phyloP scores from a whole-genome alignment of 305 asterid genomes.

The Rubia balearica region DNA sequence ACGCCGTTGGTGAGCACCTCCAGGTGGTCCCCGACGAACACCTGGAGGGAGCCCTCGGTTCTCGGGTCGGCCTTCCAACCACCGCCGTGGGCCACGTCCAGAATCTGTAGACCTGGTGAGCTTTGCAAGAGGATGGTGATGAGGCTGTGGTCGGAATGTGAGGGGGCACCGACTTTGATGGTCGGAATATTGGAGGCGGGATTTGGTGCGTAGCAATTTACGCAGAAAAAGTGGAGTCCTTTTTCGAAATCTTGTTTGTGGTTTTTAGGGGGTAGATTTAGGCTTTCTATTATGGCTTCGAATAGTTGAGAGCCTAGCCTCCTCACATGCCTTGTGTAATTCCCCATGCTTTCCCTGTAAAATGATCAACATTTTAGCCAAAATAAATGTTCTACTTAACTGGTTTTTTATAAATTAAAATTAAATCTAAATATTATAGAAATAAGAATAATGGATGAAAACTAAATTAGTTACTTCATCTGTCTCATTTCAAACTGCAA shows the following conservation, averaged over 20 bases:
- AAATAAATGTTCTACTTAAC: no score
- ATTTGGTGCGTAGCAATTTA: constrained; percentile 28
- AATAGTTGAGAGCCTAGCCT: constrained; percentile 26
- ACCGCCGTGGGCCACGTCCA: constrained; percentile 3
- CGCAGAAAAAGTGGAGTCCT: constrained; percentile 28
- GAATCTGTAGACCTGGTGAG: constrained; percentile 28
- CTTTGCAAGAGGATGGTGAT: constrained; percentile 33
- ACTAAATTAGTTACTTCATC: no score
- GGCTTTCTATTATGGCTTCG: constrained; percentile 36
- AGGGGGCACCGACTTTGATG: constrained; percentile 18
- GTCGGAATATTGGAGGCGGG: neutral
- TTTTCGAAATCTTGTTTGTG: constrained; percentile 21
- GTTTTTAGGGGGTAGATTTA: constrained; percentile 21
- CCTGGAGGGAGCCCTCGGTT: constrained; percentile 29
- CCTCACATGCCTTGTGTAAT: constrained; percentile 22
- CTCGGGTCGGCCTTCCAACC: constrained; percentile 26
- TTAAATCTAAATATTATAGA: no score
- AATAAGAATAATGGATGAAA: no score
- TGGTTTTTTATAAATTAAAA: no score
- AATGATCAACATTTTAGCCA: no score
- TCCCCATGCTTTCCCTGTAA: constrained; percentile 33
- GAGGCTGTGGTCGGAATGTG: constrained; percentile 39
- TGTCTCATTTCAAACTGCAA: no score
- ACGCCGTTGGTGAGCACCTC: constrained; percentile 41
- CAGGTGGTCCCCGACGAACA: constrained; percentile 41